Evolutionary conservation across 2,329 filamentous ascomycete genomes (phyloP).

Genomic region (Phoma sp.): DNA sequence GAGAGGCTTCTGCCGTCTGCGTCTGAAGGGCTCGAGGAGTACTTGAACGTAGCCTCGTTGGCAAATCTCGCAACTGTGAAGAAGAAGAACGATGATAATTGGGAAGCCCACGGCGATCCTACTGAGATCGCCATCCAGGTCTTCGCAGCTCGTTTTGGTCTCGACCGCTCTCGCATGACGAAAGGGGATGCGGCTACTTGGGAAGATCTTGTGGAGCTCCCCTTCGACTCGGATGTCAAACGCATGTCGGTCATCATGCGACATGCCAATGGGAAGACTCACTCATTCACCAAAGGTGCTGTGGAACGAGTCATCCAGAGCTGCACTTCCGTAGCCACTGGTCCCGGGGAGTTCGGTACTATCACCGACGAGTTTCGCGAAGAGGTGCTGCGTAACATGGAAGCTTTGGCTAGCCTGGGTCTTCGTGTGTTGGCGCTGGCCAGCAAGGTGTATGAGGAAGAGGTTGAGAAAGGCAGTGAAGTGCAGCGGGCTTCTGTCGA

Average conservation of each 20-base stretch:
- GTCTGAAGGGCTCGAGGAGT: constrained; percentile 34
- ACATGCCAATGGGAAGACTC: constrained; percentile 40
- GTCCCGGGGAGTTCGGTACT: constrained; percentile 46
- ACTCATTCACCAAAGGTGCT: constrained; percentile 69
- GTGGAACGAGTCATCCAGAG: constrained; percentile 71
- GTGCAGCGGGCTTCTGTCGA: constrained; percentile 69
- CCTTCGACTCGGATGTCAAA: constrained; percentile 76
- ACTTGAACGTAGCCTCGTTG: constrained; percentile 45
- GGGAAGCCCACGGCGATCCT: constrained; percentile 48
- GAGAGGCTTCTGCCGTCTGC: constrained; percentile 23
- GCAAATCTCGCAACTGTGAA: constrained; percentile 61
- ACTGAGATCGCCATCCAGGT: constrained; percentile 79
- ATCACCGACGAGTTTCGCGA: constrained; percentile 61
- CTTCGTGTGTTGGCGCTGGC: constrained; percentile 73
- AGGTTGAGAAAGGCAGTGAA: constrained; percentile 53
- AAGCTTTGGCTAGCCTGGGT: constrained; percentile 68
- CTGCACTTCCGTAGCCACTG: constrained; percentile 61
- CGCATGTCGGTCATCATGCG: constrained; percentile 76
- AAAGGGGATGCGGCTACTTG: constrained; percentile 38
- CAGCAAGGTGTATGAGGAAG: constrained; percentile 52
- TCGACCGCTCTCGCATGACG: constrained; percentile 62
- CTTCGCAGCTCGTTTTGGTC: constrained; percentile 71
- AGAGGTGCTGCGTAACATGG: constrained; percentile 71
- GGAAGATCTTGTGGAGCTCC: constrained; percentile 66
- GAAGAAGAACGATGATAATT: constrained; percentile 49